Conservation (phyloP, 2,329 filamentous ascomycete genomes). For the Exophiala bonariae region DNA sequence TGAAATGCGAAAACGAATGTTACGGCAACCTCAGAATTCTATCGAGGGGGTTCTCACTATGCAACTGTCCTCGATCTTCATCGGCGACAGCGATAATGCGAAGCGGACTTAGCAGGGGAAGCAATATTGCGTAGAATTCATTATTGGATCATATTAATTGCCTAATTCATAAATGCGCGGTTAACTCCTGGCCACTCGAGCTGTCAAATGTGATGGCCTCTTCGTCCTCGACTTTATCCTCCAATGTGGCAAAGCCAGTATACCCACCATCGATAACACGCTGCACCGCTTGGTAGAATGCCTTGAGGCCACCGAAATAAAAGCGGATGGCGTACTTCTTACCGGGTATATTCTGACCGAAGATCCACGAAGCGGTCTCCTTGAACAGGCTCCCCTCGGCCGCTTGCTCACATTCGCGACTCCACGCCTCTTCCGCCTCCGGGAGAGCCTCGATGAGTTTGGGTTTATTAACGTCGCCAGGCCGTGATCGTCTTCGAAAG, state of each 20-base stretch:
- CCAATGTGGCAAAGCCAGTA: slow-evolving; percentile 8
- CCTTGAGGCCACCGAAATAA: slow-evolving; percentile 25
- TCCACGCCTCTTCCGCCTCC: slow-evolving; percentile 52
- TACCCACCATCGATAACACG: slow-evolving; percentile 17
- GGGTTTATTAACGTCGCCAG: background rate
- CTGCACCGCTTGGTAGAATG: slow-evolving; percentile 14
- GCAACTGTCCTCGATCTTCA: too few relatives aligned
- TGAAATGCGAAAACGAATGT: too few relatives aligned
- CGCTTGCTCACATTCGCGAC: slow-evolving; percentile 41
- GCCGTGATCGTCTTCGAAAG: slow-evolving; percentile 29
- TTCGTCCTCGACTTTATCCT: too few relatives aligned
- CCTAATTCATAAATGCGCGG: too few relatives aligned
- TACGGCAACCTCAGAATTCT: too few relatives aligned
- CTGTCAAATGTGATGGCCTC: too few relatives aligned
- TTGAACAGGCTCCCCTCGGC: slow-evolving; percentile 42
- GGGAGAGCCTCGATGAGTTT: slow-evolving; percentile 49
- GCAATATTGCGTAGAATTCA: too few relatives aligned
- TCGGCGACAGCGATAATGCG: too few relatives aligned
- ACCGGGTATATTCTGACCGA: slow-evolving; percentile 56
- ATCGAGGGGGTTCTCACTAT: too few relatives aligned
- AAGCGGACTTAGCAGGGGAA: too few relatives aligned
- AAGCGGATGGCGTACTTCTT: slow-evolving; percentile 38
- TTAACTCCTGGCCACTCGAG: too few relatives aligned
- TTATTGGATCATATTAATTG: too few relatives aligned
- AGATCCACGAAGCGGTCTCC: slow-evolving; percentile 54